Evolutionary conservation across 495 filamentous ascomycete species (phyloP), one percentile per base, ranked within the genome.

Genomic region (Penicillium diatomitis): DNA sequence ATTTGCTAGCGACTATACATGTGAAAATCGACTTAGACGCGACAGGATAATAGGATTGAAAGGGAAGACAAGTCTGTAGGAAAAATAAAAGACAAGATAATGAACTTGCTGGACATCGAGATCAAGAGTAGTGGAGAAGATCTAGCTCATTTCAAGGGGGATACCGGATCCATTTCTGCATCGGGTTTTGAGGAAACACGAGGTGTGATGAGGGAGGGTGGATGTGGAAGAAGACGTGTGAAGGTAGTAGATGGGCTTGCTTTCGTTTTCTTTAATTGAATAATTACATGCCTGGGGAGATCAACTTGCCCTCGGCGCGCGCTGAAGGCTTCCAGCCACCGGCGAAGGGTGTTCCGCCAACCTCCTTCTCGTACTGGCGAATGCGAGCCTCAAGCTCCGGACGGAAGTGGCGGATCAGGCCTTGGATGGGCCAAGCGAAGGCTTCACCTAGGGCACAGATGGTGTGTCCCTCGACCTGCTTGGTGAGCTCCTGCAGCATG

Each of bases 401-500:
- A 55, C 92, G 77, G 76, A 98, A 98, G 71, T 98, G 92, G 54
- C 92, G 83, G 70, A 98, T 96, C 53, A 98, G 78, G 65, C 92
- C 92, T 73, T 98, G 92, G 57, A 97, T 81, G 57, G 92, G 92
- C 92, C 92, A 98, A 51, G 92, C 90, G 58, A 98, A 98, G 38
- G 92, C 92, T 73, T 98, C 92, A 50, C 92, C 92, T 50, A 98
- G 74, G 65, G 92, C 92, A 71, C 92, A 98, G 53, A 98, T 98
- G 9, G 92, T 96, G 73, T 97, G 92, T 10, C 92, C 92, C 74
- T 98, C 92, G 44, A 98, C 92, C 73, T 97, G 94, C 77, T 97
- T 97, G 46, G 92, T 98, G 51, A 98, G 72, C 75, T 98, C 92
- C 74, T 97, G 92, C 51, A 98, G 79, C 92, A 98, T 98, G 68